phyloP scores from a whole-genome alignment of 805 yeast genomes.

The Cyberlindnera mycetangii region DNA sequence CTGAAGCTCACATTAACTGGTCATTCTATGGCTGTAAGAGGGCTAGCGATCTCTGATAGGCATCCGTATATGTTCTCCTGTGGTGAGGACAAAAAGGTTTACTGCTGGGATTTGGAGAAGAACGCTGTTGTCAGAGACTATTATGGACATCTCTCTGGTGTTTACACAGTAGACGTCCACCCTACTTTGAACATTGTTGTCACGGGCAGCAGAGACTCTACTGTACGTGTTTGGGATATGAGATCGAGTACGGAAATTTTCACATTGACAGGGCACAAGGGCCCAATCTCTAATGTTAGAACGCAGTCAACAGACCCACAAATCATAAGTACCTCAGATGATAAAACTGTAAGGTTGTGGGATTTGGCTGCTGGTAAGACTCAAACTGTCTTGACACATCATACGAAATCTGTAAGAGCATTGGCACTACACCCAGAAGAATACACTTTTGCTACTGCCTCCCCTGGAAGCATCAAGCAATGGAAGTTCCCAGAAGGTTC shows the following conservation, averaged over 20 bases:
- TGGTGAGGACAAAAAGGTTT: conserved; percentile 88
- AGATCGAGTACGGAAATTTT: conserved; percentile 72
- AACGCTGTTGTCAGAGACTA: conserved; percentile 80
- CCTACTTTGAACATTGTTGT: conserved; percentile 82
- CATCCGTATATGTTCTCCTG: conserved; percentile 90
- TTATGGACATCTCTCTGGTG: conserved; percentile 92
- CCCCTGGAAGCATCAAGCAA: conserved; percentile 76
- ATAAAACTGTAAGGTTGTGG: conserved; percentile 85
- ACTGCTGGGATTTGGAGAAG: conserved; percentile 95
- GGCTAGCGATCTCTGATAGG: conserved; percentile 64
- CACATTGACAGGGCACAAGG: conserved; percentile 78
- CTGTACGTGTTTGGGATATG: conserved; percentile 91
- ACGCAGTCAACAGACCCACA: conserved; percentile 82
- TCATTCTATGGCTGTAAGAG: conserved; percentile 86
- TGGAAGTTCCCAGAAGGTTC: conserved; percentile 82
- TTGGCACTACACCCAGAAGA: conserved; percentile 67
- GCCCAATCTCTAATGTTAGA: conserved; percentile 66
- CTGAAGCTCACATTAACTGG: conserved; percentile 80
- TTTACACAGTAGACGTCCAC: conserved; percentile 78
- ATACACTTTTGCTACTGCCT: conserved; percentile 74
- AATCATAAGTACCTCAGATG: conserved; percentile 77
- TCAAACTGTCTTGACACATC: conserved; percentile 74
- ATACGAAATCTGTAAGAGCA: conserved; percentile 75
- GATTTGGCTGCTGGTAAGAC: conserved; percentile 80
- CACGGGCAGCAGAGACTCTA: conserved; percentile 87